A percentile compares a stretch with the other conserved stretches of the same genome.
phyloP scores from a whole-genome alignment of 371 early-diverging fungal genomes.

The Lichtheimia ornata region DNA sequence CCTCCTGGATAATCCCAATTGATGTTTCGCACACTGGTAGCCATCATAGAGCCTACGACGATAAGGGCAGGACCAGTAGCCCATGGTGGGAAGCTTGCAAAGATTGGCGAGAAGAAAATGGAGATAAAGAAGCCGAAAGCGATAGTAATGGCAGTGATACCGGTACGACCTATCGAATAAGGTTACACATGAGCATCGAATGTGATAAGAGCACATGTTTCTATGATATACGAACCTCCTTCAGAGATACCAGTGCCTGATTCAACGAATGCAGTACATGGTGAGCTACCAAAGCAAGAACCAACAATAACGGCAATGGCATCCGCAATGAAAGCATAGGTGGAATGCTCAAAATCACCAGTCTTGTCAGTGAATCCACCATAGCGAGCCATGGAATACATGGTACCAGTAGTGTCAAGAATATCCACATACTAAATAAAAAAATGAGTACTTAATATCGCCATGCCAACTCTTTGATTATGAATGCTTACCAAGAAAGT shows the following conservation, averaged over 20 bases:
- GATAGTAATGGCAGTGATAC: slow-evolving; percentile 70
- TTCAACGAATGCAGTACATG: slow-evolving; percentile 79
- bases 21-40: slow-evolving; percentile 64
- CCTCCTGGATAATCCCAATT: slow-evolving; percentile 75
- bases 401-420: slow-evolving; percentile 77
- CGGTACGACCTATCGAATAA: slow-evolving; percentile 44
- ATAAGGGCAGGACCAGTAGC: slow-evolving; percentile 83
- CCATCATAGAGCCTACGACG: slow-evolving; percentile 80
- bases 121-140: slow-evolving; percentile 73
- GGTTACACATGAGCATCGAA: too few species aligned
- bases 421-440: slow-evolving; percentile 68
- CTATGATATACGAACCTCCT: slow-evolving; percentile 47
- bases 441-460: not conserved
- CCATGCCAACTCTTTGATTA: not conserved
- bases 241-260: slow-evolving; percentile 82
- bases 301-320: slow-evolving; percentile 68
- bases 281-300: slow-evolving; percentile 72
- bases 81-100: slow-evolving; percentile 84
- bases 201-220: too few species aligned
- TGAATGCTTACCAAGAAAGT: slow-evolving; percentile 59
- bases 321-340: slow-evolving; percentile 73
- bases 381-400: slow-evolving; percentile 81
- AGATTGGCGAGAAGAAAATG: slow-evolving; percentile 82
- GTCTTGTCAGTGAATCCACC: slow-evolving; percentile 73
- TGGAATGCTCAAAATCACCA: slow-evolving; percentile 79